Evolutionary conservation across 2,329 filamentous ascomycete species (phyloP).

Genomic region (Pleomassaria siparia): DNA sequence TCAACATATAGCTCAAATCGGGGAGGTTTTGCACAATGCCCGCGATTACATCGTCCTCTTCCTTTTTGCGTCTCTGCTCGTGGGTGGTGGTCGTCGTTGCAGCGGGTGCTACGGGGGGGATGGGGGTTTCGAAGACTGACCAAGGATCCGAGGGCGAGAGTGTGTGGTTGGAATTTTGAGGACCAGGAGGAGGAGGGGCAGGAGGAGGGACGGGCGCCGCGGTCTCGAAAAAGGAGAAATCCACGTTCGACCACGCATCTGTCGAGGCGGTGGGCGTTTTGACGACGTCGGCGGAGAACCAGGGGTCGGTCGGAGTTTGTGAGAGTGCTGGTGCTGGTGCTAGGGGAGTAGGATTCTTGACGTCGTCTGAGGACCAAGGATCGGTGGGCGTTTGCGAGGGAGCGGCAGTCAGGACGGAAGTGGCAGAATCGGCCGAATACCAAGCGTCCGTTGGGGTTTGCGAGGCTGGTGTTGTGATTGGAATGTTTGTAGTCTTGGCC

Average conservation of each 20-base stretch:
- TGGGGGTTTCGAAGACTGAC: constrained; percentile 27
- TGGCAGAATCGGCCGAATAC: not conserved
- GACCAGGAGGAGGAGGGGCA: constrained; percentile 2
- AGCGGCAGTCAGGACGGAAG: not conserved
- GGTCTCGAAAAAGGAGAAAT: constrained; percentile 38
- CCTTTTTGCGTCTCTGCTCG: constrained; percentile 25
- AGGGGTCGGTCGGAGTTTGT: constrained; percentile 1
- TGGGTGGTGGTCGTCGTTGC: constrained; percentile 25
- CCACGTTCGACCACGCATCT: constrained; percentile 17
- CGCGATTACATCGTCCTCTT: constrained; percentile 31
- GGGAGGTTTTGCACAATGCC: constrained; percentile 31
- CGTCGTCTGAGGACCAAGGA: not conserved
- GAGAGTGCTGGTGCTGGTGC: constrained; percentile 11
- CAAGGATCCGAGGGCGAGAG: constrained; percentile 21
- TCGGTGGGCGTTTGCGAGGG: not conserved
- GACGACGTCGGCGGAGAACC: constrained; percentile 8
- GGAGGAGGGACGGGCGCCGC: too few species aligned
- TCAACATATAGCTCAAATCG: constrained; percentile 38
- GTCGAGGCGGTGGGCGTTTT: constrained; percentile 14
- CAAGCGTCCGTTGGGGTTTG: not conserved
- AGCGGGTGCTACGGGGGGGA: constrained; percentile 14
- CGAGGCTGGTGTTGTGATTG: not conserved
- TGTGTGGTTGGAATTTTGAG: constrained; percentile 3
- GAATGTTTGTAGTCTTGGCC: not conserved
- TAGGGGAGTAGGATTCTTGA: not conserved